Percentiles rank a stretch among this genome's conserved stretches.
phyloP scores from a whole-genome alignment of 495 filamentous ascomycete genomes.

The Tuber magnatum region DNA sequence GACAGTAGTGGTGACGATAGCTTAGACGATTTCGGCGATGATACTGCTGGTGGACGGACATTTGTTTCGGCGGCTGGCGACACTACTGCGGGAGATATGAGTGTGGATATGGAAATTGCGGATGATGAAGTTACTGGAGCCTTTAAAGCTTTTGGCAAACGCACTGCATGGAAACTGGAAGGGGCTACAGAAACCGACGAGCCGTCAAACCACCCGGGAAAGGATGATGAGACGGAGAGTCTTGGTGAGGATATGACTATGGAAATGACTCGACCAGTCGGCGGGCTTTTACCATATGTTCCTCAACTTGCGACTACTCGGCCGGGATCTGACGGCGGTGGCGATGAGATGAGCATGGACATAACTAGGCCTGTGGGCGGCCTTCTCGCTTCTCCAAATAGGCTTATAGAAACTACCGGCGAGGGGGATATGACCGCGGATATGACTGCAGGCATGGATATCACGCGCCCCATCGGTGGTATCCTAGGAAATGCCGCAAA shows the following conservation, averaged over 20 bases:
- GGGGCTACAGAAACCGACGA: slow-evolving; percentile 19
- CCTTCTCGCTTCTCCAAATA: slow-evolving; percentile 41
- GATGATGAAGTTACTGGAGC: slow-evolving; percentile 26
- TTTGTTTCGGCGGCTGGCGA: slow-evolving; percentile 55
- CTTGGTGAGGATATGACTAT: slow-evolving; percentile 21
- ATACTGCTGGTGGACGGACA: slow-evolving; percentile 63
- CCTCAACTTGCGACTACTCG: slow-evolving; percentile 48
- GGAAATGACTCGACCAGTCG: slow-evolving; percentile 26
- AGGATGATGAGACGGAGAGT: slow-evolving; percentile 3
- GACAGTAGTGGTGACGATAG: slow-evolving; percentile 51
- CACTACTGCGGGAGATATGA: slow-evolving; percentile 45
- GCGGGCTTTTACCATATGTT: slow-evolving; percentile 45
- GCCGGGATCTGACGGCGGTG: slow-evolving; percentile 55
- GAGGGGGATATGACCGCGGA: slow-evolving; percentile 37
- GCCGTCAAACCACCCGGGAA: background rate
- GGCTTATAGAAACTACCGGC: slow-evolving; percentile 12
- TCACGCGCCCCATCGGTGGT: slow-evolving; percentile 53
- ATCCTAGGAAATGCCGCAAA: slow-evolving; percentile 43
- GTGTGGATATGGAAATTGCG: slow-evolving; percentile 23
- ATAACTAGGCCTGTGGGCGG: slow-evolving; percentile 47
- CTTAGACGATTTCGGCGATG: slow-evolving; percentile 62
- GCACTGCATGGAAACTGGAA: slow-evolving; percentile 33
- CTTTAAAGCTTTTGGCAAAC: slow-evolving; percentile 29
- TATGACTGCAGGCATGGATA: slow-evolving; percentile 48
- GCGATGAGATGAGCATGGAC: slow-evolving; percentile 49